Conservation (phyloP, 1,284 basidiomycete genomes). For the Phellopilus nigrolimitatus region DNA sequence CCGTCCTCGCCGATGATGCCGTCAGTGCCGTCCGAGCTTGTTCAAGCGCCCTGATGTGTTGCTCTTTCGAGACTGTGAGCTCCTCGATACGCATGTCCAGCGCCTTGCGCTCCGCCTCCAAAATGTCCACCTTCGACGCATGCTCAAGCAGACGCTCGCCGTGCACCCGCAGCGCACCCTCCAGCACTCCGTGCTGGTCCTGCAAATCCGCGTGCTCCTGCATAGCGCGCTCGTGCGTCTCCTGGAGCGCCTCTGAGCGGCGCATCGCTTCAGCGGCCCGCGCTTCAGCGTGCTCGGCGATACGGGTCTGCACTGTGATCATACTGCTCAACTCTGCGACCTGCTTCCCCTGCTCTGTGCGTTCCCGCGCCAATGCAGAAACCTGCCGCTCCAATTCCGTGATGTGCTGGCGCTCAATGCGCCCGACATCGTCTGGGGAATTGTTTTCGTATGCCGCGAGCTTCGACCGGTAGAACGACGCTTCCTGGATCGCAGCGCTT, state of each 20-base stretch:
- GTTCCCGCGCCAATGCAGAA: conserved; percentile 60
- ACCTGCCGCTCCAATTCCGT: conserved; percentile 79
- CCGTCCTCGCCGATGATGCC: conserved; percentile 71
- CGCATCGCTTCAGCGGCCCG: conserved; percentile 76
- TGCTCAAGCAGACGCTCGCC: conserved; percentile 72
- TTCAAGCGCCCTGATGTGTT: conserved; percentile 83
- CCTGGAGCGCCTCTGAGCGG: conserved; percentile 81
- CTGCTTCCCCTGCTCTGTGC: conserved; percentile 64
- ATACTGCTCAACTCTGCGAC: conserved; percentile 71
- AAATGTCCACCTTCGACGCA: conserved; percentile 71
- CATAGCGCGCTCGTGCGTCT: conserved; percentile 65
- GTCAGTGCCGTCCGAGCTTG: conserved; percentile 79
- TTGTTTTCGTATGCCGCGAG: conserved; percentile 79
- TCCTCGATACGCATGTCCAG: conserved; percentile 70
- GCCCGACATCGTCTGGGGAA: conserved; percentile 58
- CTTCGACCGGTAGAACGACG: conserved; percentile 95
- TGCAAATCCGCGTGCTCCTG: conserved; percentile 75
- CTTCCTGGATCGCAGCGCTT: conserved; percentile 84
- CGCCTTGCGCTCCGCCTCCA: conserved; percentile 73
- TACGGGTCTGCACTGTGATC: conserved; percentile 68
- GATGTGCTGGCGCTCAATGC: conserved; percentile 79
- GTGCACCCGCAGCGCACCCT: conserved; percentile 75
- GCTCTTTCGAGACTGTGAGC: conserved; percentile 63
- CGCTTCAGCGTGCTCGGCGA: conserved; percentile 78
- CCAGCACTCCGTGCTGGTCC: conserved; percentile 56